Conservation (phyloP, 2,329 filamentous ascomycete genomes). For the Colletotrichum magnum region DNA sequence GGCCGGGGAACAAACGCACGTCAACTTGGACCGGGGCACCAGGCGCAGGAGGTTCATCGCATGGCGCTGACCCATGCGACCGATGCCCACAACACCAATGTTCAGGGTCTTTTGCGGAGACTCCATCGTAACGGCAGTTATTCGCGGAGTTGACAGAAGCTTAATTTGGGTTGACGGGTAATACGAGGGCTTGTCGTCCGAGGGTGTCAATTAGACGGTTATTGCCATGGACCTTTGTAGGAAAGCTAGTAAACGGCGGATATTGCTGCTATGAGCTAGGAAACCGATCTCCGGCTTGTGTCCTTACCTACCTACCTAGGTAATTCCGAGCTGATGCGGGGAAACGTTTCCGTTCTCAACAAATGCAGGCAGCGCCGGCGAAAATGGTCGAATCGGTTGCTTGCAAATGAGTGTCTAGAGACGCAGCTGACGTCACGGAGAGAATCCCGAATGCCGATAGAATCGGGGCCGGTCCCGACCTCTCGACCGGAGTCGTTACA, state of each 20-base stretch:
- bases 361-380: constrained; percentile 9
- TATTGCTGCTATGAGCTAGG: too few species aligned
- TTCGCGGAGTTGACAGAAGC: background rate
- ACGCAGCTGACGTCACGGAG: background rate
- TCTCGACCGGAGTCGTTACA: background rate
- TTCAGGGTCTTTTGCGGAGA: constrained; percentile 50
- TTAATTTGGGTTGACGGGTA: too few species aligned
- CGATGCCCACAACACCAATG: constrained; percentile 63
- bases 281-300: too few species aligned
- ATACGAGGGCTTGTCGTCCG: too few species aligned
- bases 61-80: constrained; percentile 67
- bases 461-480: background rate
- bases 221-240: too few species aligned
- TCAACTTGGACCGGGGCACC: constrained; percentile 61
- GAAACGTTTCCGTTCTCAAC: background rate
- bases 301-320: too few species aligned
- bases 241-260: too few species aligned
- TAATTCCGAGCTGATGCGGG: background rate
- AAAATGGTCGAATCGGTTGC: background rate
- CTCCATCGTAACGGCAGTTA: background rate
- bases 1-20: constrained; percentile 64
- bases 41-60: constrained; percentile 61
- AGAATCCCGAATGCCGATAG: constrained; percentile 2
- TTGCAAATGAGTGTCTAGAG: background rate
- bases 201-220: too few species aligned